These are phyloP conservation scores for Eucalyptus lansdowneana DNA, from an alignment of 345 rosid genomes.

Conservation along the genomic window DNA sequence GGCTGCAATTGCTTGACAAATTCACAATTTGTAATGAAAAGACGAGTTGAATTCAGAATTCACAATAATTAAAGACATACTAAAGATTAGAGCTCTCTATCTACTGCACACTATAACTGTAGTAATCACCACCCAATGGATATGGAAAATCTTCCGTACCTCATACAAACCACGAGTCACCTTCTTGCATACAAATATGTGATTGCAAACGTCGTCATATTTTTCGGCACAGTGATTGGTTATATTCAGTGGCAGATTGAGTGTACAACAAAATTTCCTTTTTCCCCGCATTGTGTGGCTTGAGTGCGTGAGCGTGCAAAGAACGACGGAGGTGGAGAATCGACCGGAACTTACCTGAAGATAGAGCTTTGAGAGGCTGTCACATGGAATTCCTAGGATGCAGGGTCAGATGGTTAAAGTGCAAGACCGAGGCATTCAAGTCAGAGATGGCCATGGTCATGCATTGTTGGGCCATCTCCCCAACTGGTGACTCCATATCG, in stretches of 20 bases:
- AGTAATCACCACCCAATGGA: too few relatives aligned
- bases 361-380: too few relatives aligned
- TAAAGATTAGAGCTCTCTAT: background rate
- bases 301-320: background rate
- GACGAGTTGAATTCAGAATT: background rate
- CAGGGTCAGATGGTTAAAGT: background rate
- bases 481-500: background rate
- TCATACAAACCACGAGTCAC: background rate
- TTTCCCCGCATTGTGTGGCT: background rate
- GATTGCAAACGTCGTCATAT: background rate
- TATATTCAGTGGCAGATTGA: background rate
- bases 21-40: background rate
- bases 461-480: background rate
- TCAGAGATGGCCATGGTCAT: background rate
- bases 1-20: background rate
- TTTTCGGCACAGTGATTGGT: background rate
- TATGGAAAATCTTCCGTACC: background rate
- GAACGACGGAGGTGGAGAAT: background rate
- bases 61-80: background rate
- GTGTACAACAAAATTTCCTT: background rate
- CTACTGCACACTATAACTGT: too few relatives aligned
- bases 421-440: background rate
- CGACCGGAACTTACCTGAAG: too few relatives aligned
- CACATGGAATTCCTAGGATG: background rate
- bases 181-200: background rate